Evolutionary conservation across 1,284 basidiomycete species (phyloP).

Genomic region (Ceratobasidium papillatum): DNA sequence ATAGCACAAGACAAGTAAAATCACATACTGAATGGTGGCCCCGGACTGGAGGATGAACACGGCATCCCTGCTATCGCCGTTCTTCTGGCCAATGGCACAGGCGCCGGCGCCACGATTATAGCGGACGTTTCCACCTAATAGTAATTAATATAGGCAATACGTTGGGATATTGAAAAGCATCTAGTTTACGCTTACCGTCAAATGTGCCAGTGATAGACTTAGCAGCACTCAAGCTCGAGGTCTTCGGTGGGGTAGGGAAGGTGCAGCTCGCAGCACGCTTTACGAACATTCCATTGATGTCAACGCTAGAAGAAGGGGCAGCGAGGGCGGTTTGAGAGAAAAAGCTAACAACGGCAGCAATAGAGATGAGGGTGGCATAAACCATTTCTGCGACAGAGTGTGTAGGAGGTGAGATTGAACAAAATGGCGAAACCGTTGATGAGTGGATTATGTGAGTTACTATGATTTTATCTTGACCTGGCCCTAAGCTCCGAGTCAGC

Average conservation of each 20-base stretch:
- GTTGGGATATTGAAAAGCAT: not conserved
- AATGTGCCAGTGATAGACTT: slow-evolving; percentile 55
- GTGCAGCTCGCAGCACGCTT: slow-evolving; percentile 48
- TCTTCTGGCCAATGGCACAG: slow-evolving; percentile 36
- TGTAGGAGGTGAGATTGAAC: not conserved
- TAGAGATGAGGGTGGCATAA: not conserved
- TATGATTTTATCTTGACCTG: not conserved
- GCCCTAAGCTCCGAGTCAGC: not conserved
- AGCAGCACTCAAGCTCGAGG: slow-evolving; percentile 53
- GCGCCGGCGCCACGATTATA: slow-evolving; percentile 39
- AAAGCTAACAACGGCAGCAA: slow-evolving; percentile 20
- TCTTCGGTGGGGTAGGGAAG: slow-evolving; percentile 55
- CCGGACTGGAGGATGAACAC: slow-evolving; percentile 50
- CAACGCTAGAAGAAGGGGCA: slow-evolving; percentile 13
- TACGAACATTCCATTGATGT: not conserved
- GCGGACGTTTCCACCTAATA: slow-evolving; percentile 38
- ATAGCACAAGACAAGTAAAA: no score
- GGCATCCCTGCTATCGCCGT: slow-evolving; percentile 38
- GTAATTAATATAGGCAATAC: not conserved
- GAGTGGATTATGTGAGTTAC: not conserved
- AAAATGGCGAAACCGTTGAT: slow-evolving; percentile 1
- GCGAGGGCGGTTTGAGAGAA: slow-evolving; percentile 23
- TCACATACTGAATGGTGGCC: slow-evolving; percentile 49
- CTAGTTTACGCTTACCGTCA: slow-evolving; percentile 44
- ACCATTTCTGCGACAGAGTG: slow-evolving; percentile 10